Evolutionary conservation across 2,329 filamentous ascomycete genomes (phyloP).

Genomic region (Chaetomium sp.): DNA sequence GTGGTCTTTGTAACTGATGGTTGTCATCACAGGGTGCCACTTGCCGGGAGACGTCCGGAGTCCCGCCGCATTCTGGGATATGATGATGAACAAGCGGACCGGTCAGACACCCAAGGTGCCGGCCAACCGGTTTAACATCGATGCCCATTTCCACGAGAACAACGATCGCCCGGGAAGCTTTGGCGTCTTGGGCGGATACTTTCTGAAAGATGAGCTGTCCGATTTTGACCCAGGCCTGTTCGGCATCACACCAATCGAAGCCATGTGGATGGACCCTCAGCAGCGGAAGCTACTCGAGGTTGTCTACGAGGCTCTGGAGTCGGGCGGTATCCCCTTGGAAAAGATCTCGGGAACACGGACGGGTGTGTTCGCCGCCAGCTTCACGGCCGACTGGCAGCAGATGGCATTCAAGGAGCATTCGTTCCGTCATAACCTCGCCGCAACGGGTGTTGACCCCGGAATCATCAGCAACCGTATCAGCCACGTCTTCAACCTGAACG

Average conservation of each 20-base stretch:
- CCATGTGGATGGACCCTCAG: not conserved
- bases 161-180: not conserved
- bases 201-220: constrained; percentile 5
- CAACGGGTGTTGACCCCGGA: not conserved
- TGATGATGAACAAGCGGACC: not conserved
- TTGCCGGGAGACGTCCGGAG: not conserved
- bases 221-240: not conserved
- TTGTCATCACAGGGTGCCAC: not conserved
- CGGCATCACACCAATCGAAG: constrained; percentile 4
- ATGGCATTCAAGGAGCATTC: not conserved
- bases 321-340: not conserved
- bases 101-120: constrained; percentile 5
- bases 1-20: not conserved
- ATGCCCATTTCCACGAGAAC: not conserved
- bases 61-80: not conserved
- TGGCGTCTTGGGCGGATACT: not conserved
- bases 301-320: constrained; percentile 1
- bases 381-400: constrained; percentile 9
- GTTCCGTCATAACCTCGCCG: not conserved
- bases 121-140: not conserved
- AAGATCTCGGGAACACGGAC: constrained; percentile 1
- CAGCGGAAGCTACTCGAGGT: constrained; percentile 7
- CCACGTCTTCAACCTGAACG: constrained; percentile 5
- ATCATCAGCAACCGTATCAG: constrained; percentile 4
- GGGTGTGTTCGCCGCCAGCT: not conserved